A percentile compares a stretch with the other conserved stretches of the same genome.
Conservation (phyloP, 331 rosid genomes). For the Cydonia oblonga region DNA sequence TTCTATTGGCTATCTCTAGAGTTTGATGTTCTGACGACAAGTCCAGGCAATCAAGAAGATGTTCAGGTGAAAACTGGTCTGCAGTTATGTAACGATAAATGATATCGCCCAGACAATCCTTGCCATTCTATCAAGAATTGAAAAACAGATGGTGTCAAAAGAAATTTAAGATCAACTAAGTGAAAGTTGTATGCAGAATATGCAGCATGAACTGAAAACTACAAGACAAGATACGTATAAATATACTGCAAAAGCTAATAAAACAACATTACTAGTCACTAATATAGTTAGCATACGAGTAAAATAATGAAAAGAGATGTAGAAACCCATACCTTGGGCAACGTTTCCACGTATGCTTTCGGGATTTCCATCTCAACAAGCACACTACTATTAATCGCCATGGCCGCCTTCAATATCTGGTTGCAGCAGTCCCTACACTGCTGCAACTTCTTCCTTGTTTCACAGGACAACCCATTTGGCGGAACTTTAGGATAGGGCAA, state of each 20-base stretch:
- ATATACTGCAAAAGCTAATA: background rate
- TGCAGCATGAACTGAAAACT: no score
- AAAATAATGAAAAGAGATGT: background rate
- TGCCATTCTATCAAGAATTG: constrained; percentile 49
- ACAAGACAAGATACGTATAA: background rate
- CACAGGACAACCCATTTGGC: constrained; percentile 55
- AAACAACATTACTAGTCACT: background rate
- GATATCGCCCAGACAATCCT: constrained; percentile 75
- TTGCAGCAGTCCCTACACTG: constrained; percentile 83
- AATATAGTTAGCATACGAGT: background rate
- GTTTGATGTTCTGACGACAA: constrained; percentile 87
- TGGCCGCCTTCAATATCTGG: constrained; percentile 83
- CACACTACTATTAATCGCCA: constrained; percentile 78
- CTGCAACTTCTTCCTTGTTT: constrained; percentile 79
- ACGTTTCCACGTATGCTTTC: constrained; percentile 43
- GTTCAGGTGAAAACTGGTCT: constrained; percentile 59
- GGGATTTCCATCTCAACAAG: constrained; percentile 94
- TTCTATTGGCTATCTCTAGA: constrained; percentile 44
- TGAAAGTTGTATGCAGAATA: background rate
- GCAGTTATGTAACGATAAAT: constrained; percentile 70
- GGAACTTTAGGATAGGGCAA: constrained; percentile 89
- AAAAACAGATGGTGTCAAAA: background rate
- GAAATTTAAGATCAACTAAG: background rate
- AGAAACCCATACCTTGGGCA: constrained; percentile 57
- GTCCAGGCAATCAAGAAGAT: constrained; percentile 76